Evolutionary conservation across 1,284 basidiomycete species (phyloP), one percentile per base, ranked within the genome.

Genomic region (Singerocomus rubriflavus): DNA sequence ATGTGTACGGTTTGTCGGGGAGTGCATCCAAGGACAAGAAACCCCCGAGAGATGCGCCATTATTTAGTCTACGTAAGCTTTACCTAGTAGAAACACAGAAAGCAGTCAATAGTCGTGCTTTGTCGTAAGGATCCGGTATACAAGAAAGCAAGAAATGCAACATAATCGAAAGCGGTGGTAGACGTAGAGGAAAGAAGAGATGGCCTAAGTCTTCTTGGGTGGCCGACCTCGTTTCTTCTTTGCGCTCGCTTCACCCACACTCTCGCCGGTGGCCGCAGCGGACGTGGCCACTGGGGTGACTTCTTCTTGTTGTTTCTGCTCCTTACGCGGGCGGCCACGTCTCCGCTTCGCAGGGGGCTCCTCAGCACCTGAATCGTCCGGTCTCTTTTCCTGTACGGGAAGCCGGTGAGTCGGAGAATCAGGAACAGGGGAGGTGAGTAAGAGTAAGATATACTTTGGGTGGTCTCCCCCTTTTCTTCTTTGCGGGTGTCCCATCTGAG

Each of bases 151-250:
- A 65, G 60, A 66, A 60, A 52, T 49, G 55, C 52, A 46, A 51
- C 53, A 58, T 40, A 52, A 58, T 52, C 51, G 55, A 65, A 50
- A 61, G 40, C 48, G 51, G 17, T 14, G 46, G 39, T 46, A 46
- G 37, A 54, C 32, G 47, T 21, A 37, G n/a, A 51, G 35, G 34
- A 34, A 38, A n/a, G 17, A 46, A 44, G 32, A 34, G 34, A 40
- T 36, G 52, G 50, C 44, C 34, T 64, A 66, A 32, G 71, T 57
- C 65, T 79, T 80, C 79, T 89, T 89, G 64, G 81, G 80, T 60
- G 85, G 86, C 60, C 85, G 77, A 46, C 85, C 85, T 57, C 83
- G 75, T 73, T 81, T 88, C 78, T 76, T 84, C 79, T 81, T 85
- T 51, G 69, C 65, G 59, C 65, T 70, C 53, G 75, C 56, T 61